A percentile compares a stretch with the other conserved stretches of the same genome.
phyloP scores from a whole-genome alignment of 1,139 yeast genomes.

The Debaryomyces robertsiae region DNA sequence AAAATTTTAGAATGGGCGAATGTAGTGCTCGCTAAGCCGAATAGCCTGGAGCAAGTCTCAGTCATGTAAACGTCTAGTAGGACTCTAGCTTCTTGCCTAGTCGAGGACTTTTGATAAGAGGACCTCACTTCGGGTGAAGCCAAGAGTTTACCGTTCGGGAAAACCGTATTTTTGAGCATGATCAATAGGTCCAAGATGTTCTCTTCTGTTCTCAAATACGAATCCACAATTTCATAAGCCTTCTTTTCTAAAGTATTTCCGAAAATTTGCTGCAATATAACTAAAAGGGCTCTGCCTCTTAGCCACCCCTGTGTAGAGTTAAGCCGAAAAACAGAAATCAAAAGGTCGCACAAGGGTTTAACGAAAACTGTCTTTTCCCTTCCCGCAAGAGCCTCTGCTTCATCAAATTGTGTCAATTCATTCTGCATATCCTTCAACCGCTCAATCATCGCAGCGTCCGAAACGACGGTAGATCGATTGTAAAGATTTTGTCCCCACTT shows the following conservation, averaged over 20 bases:
- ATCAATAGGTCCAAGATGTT: slow-evolving; percentile 49
- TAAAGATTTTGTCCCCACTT: slow-evolving; percentile 19
- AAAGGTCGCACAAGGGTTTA: slow-evolving; percentile 78
- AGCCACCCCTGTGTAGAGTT: slow-evolving; percentile 73
- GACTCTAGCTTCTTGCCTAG: slow-evolving; percentile 60
- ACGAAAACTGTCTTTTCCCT: slow-evolving; percentile 48
- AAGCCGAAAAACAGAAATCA: slow-evolving; percentile 70
- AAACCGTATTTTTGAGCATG: slow-evolving; percentile 50
- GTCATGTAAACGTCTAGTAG: slow-evolving; percentile 59
- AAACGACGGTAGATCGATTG: neutral
- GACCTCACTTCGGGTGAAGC: slow-evolving; percentile 50
- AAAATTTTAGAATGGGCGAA: slow-evolving; percentile 64
- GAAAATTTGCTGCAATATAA: slow-evolving; percentile 79
- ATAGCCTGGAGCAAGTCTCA: slow-evolving; percentile 72
- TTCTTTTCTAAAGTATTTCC: slow-evolving; percentile 88
- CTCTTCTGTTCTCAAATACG: slow-evolving; percentile 46
- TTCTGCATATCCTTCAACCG: slow-evolving; percentile 45
- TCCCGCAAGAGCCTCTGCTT: slow-evolving; percentile 22
- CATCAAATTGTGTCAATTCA: slow-evolving; percentile 45
- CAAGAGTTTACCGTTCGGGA: slow-evolving; percentile 65
- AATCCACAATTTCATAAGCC: slow-evolving; percentile 44
- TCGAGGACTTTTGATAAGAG: slow-evolving; percentile 50
- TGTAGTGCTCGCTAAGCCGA: slow-evolving; percentile 67
- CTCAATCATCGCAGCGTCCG: slow-evolving; percentile 25
- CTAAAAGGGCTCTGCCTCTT: slow-evolving; percentile 79